Evolutionary conservation across 2,329 filamentous ascomycete genomes (phyloP).

Genomic region (Pseudogymnoascus sp.): DNA sequence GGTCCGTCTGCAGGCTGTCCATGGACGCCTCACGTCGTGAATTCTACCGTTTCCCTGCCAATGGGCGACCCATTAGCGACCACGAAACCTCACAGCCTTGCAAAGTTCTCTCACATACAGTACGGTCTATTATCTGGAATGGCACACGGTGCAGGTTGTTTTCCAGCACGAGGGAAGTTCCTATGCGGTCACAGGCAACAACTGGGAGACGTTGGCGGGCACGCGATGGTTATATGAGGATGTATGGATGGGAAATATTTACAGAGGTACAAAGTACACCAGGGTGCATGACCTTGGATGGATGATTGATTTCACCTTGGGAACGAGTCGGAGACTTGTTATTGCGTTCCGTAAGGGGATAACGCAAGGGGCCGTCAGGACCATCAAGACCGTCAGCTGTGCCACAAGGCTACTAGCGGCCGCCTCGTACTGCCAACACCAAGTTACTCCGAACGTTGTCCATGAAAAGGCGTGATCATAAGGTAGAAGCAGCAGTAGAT

Average conservation of each 20-base stretch:
- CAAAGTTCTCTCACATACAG: background rate
- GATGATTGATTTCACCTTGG: background rate
- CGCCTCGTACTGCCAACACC: background rate
- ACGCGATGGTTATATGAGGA: constrained; percentile 6
- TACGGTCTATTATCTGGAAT: background rate
- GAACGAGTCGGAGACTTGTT: background rate
- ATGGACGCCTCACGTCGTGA: constrained; percentile 7
- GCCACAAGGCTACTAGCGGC: constrained; percentile 1
- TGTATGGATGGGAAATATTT: constrained; percentile 8
- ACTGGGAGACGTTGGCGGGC: background rate
- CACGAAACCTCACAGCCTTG: constrained; percentile 8
- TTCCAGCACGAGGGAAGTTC: background rate
- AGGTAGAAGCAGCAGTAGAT: background rate
- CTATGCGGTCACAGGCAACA: constrained; percentile 6
- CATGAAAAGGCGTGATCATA: constrained; percentile 4
- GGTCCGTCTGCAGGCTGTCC: background rate
- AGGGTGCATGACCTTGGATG: constrained; percentile 5
- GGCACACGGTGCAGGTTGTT: background rate
- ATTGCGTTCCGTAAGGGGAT: constrained; percentile 1
- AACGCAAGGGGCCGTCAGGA: constrained; percentile 4
- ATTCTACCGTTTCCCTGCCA: constrained; percentile 8
- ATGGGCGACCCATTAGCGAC: constrained; percentile 7
- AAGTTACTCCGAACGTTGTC: background rate
- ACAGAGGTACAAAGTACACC: constrained; percentile 6
- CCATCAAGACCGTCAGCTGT: background rate